These are phyloP conservation scores for Penicillium sp. DNA, from an alignment of 2,329 filamentous ascomycete species.

Conservation along the genomic window DNA sequence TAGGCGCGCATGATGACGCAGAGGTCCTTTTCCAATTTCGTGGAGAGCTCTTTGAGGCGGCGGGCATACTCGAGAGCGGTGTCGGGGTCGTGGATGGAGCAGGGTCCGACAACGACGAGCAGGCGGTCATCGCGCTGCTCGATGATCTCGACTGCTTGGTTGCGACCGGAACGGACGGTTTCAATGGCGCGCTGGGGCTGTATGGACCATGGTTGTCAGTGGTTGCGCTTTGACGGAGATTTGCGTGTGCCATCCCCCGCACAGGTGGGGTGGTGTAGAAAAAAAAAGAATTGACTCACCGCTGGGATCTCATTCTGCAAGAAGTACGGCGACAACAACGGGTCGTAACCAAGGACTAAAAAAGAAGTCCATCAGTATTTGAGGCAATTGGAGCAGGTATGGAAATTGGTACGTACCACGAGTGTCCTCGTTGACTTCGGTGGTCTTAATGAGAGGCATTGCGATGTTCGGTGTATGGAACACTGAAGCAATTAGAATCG, in stretches of 20 bases:
- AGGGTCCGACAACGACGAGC: slow-evolving; percentile 90
- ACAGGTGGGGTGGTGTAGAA: slow-evolving; percentile 61
- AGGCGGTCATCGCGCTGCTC: slow-evolving; percentile 75
- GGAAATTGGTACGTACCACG: slow-evolving; percentile 35
- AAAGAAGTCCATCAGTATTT: slow-evolving; percentile 1
- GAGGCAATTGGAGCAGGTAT: not conserved
- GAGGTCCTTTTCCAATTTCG: slow-evolving; percentile 77
- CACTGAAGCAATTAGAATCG: slow-evolving; percentile 6
- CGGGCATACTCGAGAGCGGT: slow-evolving; percentile 84
- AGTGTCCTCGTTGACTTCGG: slow-evolving; percentile 46
- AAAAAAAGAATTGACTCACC: slow-evolving; percentile 53
- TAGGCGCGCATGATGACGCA: slow-evolving; percentile 97
- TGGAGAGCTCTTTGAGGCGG: slow-evolving; percentile 70
- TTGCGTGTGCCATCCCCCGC: slow-evolving; percentile 62
- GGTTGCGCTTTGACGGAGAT: slow-evolving; percentile 17
- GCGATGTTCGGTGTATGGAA: slow-evolving; percentile 14
- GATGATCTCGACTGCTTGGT: slow-evolving; percentile 68
- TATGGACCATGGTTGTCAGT: slow-evolving; percentile 11
- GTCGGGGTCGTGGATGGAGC: slow-evolving; percentile 92
- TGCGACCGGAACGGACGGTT: slow-evolving; percentile 44
- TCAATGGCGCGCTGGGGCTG: slow-evolving; percentile 41
- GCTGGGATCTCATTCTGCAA: slow-evolving; percentile 80
- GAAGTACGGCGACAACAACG: slow-evolving; percentile 82
- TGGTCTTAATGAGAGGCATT: slow-evolving; percentile 43
- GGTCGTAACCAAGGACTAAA: slow-evolving; percentile 86